Evolutionary conservation across 768 basidiomycete genomes (phyloP), one percentile per base, ranked within the genome.

Genomic region (Melanogaster broomeanus): DNA sequence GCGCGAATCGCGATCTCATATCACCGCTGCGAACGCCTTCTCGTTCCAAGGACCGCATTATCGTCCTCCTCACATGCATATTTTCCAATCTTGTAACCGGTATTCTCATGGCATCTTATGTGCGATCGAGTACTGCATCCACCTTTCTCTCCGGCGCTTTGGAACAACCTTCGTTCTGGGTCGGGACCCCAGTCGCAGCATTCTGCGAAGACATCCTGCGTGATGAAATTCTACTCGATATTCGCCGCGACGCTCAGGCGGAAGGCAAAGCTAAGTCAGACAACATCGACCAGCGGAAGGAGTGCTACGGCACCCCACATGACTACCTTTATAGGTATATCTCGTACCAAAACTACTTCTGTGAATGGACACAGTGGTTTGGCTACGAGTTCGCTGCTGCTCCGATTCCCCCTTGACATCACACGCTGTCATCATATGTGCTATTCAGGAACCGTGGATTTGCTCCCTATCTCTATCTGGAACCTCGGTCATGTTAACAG

Each of bases 311-410:
- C 4, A 85, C 94, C 53, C 93, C 96, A 0, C 79, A 86, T 45
- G 91, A 89, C 0, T 78, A 83, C 21, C 72, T 96, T 16, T 97
- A 88, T 75, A 61, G 67, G 38, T 85, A 81, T 62, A 74, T 98
- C 60, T 92, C 93, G 6, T 96, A 86, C 72, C 96, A 96, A 10
- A 93, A 97, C 68, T 98, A 98, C 72, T 72, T 93, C 18, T 93
- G 87, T 70, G 96, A 98, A 66, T 98, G 96, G 96, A 52, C 88
- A 49, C 96, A 98, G 70, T 98, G 95, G 94, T 58, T 83, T 11
- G 93, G 90, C 8, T 98, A 87, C 67, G 88, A 91, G 2, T 66
- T 97, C 34, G 89, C 90, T 6, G 81, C 90, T 4, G 72, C 81
- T 6, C 83, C 85, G 1, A 8, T 77, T 1, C 81, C 78, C 48